Conservation (phyloP, 495 filamentous ascomycete genomes). For the Neurospora sp. region DNA sequence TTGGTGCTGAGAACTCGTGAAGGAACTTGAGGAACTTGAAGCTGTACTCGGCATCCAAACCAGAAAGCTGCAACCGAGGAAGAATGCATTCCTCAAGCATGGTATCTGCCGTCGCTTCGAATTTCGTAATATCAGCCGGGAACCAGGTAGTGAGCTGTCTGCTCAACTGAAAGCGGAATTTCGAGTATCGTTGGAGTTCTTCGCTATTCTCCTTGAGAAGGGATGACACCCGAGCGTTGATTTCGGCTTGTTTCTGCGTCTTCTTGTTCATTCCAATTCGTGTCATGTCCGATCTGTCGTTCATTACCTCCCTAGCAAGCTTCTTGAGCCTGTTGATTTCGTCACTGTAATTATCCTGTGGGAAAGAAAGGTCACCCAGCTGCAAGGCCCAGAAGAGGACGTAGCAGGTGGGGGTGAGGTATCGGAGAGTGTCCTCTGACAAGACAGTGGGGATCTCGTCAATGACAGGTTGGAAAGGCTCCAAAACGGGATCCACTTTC, state of each 20-base stretch:
- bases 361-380: conserved; percentile 67
- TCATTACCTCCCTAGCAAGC: conserved; percentile 49
- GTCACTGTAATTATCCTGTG: conserved; percentile 59
- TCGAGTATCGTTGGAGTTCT: conserved; percentile 51
- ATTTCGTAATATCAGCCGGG: conserved; percentile 46
- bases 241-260: conserved; percentile 58
- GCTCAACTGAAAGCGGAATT: conserved; percentile 52
- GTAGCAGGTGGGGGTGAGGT: conserved; percentile 68
- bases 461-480: conserved; percentile 68
- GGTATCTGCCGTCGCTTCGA: conserved; percentile 58
- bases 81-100: conserved; percentile 85
- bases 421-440: conserved; percentile 53
- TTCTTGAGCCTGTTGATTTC: conserved; percentile 56
- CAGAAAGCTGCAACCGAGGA: conserved; percentile 73
- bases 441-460: conserved; percentile 51
- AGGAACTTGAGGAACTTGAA: conserved; percentile 79
- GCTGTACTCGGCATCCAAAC: conserved; percentile 76
- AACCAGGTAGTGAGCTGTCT: conserved; percentile 82
- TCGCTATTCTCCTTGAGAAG: conserved; percentile 43
- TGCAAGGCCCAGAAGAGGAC: conserved; percentile 89
- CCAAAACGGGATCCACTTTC: conserved; percentile 49
- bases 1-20: conserved; percentile 69
- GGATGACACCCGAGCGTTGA: conserved; percentile 53
- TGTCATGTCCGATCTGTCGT: conserved; percentile 63
- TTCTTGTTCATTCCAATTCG: conserved; percentile 51